Conservation (phyloP, 2,329 filamentous ascomycete genomes). For the Diplodia seriata region DNA sequence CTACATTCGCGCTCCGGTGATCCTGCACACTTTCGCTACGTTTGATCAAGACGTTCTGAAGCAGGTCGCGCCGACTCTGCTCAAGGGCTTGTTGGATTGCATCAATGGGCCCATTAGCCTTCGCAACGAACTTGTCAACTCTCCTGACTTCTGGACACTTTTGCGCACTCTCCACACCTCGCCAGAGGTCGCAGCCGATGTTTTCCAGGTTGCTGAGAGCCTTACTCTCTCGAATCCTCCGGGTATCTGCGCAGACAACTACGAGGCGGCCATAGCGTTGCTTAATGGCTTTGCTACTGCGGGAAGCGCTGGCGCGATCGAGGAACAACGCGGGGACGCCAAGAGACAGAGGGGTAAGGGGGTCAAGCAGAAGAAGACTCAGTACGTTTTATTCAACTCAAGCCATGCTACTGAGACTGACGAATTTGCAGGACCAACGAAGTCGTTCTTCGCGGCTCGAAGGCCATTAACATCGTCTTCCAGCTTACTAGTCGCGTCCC, state of each 20-base stretch:
- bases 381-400: conserved; percentile 53
- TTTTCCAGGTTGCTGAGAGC: conserved; percentile 86
- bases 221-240: conserved; percentile 74
- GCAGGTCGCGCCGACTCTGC: conserved; percentile 75
- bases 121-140: conserved; percentile 91
- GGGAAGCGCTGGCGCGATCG: conserved; percentile 72
- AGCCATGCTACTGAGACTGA: not conserved
- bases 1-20: conserved; percentile 88
- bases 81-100: conserved; percentile 80
- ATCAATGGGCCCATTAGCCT: conserved; percentile 79
- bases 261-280: conserved; percentile 82
- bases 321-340: conserved; percentile 72
- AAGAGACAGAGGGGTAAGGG: conserved; percentile 60
- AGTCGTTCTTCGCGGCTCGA: conserved; percentile 76
- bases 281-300: conserved; percentile 90
- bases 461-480: conserved; percentile 82
- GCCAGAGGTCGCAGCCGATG: conserved; percentile 73
- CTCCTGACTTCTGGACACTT: conserved; percentile 96
- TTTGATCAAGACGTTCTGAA: conserved; percentile 80
- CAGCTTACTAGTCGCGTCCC: conserved; percentile 83
- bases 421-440: conserved; percentile 66
- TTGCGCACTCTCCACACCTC: conserved; percentile 76
- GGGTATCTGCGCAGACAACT: conserved; percentile 93
- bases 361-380: conserved; percentile 59
- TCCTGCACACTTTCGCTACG: conserved; percentile 89